These are phyloP conservation scores for Rubroshorea leprosula DNA, from an alignment of 345 rosid genomes.

Conservation along the genomic window DNA sequence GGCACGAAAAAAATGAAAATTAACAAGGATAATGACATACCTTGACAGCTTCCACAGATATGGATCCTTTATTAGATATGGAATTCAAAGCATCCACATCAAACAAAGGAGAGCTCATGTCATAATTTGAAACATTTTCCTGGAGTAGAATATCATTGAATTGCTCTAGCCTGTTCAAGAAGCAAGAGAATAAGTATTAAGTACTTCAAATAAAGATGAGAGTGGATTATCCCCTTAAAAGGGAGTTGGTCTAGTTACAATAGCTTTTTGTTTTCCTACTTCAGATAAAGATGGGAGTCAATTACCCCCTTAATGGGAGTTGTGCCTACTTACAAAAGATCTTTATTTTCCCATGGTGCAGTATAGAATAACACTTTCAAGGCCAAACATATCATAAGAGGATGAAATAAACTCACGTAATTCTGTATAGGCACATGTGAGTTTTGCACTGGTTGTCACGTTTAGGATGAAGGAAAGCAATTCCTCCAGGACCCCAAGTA, in stretches of 20 bases:
- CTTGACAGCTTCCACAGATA: slow-evolving; percentile 47
- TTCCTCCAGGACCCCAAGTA: slow-evolving; percentile 86
- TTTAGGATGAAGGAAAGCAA: slow-evolving; percentile 72
- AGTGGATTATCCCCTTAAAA: no score
- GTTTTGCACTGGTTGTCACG: slow-evolving; percentile 35
- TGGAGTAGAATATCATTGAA: slow-evolving; percentile 79
- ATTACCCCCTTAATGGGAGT: no score
- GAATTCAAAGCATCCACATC: slow-evolving; percentile 44
- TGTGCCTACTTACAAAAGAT: no score
- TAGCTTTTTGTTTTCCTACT: no score
- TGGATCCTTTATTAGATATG: slow-evolving; percentile 35
- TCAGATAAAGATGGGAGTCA: no score
- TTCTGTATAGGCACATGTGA: slow-evolving; percentile 61
- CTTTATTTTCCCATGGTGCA: no score
- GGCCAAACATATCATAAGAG: slow-evolving; percentile 1
- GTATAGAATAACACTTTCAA: no score
- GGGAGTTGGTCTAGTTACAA: no score
- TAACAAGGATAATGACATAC: slow-evolving; percentile 26
- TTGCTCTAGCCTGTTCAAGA: slow-evolving; percentile 73
- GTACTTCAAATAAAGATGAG: no score
- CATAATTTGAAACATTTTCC: slow-evolving; percentile 43
- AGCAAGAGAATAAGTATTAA: not conserved
- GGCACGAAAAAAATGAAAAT: no score
- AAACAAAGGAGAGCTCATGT: slow-evolving; percentile 39
- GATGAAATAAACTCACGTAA: slow-evolving; percentile 50